phyloP scores from a whole-genome alignment of 768 basidiomycete genomes.

The Tricholoma terreum region DNA sequence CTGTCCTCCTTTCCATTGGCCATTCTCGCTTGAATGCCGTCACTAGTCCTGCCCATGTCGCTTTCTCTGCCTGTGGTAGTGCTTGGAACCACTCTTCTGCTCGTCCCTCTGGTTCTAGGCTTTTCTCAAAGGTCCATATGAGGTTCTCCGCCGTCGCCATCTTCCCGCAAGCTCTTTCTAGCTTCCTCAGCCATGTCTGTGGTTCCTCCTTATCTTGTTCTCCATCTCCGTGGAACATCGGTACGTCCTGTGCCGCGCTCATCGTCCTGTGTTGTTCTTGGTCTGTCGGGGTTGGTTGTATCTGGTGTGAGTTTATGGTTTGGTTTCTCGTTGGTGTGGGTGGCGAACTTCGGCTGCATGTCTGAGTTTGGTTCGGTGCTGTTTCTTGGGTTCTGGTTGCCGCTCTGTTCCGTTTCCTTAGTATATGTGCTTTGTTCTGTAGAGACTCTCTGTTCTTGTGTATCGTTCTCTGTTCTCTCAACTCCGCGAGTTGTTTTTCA shows the following conservation, averaged over 20 bases:
- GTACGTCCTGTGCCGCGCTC: neutral
- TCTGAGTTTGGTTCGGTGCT: neutral
- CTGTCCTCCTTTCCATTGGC: neutral
- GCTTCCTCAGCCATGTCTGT: neutral
- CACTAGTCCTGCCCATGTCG: neutral
- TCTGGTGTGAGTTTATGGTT: neutral
- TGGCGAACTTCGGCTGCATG: neutral
- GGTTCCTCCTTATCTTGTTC: neutral
- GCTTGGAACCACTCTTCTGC: neutral
- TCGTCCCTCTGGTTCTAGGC: neutral
- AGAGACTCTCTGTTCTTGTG: neutral
- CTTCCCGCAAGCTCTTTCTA: neutral
- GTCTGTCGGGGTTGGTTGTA: neutral
- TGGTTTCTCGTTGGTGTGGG: neutral
- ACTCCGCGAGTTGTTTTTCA: neutral
- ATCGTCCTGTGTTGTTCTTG: neutral
- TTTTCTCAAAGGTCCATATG: neutral
- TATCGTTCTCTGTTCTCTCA: neutral
- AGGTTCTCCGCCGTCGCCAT: neutral
- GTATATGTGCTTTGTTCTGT: neutral
- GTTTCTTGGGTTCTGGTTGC: neutral
- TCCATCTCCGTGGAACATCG: neutral
- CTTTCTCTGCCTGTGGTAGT: neutral
- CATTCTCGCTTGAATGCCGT: neutral
- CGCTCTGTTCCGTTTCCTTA: neutral